Evolutionary conservation across 2,329 filamentous ascomycete genomes (phyloP), one percentile per base, ranked within the genome.

Genomic region (Beauveria caledonica): DNA sequence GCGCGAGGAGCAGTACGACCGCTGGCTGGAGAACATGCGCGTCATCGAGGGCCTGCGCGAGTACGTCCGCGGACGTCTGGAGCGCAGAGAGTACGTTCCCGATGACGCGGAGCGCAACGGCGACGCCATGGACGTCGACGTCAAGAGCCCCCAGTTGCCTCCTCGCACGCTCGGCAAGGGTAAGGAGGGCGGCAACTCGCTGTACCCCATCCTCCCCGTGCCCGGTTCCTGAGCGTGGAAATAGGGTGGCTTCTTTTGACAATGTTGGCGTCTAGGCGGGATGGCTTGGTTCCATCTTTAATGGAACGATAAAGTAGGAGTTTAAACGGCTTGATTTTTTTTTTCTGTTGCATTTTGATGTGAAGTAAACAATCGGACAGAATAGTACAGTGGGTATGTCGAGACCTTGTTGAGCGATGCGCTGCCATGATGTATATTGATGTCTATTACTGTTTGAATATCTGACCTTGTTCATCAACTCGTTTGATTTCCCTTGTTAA

Each of bases 21-120:
- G 78, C 60, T 87, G 85, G 85, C 73, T 87, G 13, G 83, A 86
- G 71, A 85, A 87, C 68, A 82, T 87, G 69, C 83, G 85, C 40
- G 78, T 82, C 56, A 85, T 87, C 57, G 85, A 87, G 73, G 80
- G 76, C 48, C 77, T 88, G 42, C 78, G 84, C 44, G 79, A 81
- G 63, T 82, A 83, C 63, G 77, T 88, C 58, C 77, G 77, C 51
- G 75, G 80, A 11, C 80, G 84, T 36, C 76, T 87, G n/a, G 76
- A 83, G 60, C 77, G 77, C 39, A 76, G 76, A 65, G 81, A 86
- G 59, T 87, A 81, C 65, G 76, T 77, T 8, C 68, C 73, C 17
- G 73, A 73, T 25, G 45, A 59, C 8, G 61, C 60, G 25, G 59
- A 63, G 44, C 62, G 62, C 45, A 59, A 62, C 64, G 63, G 29